Conservation (phyloP, 768 basidiomycete genomes). For the Paxillus rubicundulus region DNA sequence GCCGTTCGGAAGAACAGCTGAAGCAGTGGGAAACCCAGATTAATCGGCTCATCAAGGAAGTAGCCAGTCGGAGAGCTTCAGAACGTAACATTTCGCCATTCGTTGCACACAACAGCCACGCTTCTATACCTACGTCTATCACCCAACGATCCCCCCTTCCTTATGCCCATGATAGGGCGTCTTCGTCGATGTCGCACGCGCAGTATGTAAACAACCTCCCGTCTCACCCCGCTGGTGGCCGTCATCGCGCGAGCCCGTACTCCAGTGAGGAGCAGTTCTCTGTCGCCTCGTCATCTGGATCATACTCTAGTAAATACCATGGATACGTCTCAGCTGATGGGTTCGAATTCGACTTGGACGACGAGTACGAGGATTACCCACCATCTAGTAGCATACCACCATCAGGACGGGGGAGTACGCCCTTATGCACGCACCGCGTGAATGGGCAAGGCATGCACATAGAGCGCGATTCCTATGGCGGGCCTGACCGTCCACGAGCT, state of each 20-base stretch:
- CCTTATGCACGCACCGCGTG: constrained; percentile 56
- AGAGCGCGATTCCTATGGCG: constrained; percentile 49
- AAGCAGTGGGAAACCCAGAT: constrained; percentile 90
- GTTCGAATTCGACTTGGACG: constrained; percentile 71
- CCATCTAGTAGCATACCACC: constrained; percentile 39
- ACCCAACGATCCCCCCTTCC: constrained; percentile 36
- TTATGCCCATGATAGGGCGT: constrained; percentile 36
- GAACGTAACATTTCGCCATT: constrained; percentile 62
- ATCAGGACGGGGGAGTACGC: constrained; percentile 78
- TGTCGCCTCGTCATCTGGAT: constrained; percentile 29
- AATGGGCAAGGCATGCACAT: constrained; percentile 58
- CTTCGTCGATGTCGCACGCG: constrained; percentile 33
- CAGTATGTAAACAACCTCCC: constrained; percentile 32
- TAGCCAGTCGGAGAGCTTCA: constrained; percentile 64
- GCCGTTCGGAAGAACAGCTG: constrained; percentile 89
- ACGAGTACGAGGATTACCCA: constrained; percentile 77
- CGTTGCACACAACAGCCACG: constrained; percentile 39
- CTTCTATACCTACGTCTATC: constrained; percentile 37
- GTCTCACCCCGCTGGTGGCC: constrained; percentile 34
- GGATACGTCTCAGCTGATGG: constrained; percentile 59
- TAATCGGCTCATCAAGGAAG: constrained; percentile 80
- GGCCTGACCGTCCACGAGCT: constrained; percentile 57
- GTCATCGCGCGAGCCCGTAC: constrained; percentile 36
- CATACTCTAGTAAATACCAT: constrained; percentile 23
- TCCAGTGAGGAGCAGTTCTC: constrained; percentile 40